Percentiles rank a stretch among this genome's conserved stretches.
phyloP scores from a whole-genome alignment of 2,329 filamentous ascomycete genomes.

The Clarireedia monteithiana region DNA sequence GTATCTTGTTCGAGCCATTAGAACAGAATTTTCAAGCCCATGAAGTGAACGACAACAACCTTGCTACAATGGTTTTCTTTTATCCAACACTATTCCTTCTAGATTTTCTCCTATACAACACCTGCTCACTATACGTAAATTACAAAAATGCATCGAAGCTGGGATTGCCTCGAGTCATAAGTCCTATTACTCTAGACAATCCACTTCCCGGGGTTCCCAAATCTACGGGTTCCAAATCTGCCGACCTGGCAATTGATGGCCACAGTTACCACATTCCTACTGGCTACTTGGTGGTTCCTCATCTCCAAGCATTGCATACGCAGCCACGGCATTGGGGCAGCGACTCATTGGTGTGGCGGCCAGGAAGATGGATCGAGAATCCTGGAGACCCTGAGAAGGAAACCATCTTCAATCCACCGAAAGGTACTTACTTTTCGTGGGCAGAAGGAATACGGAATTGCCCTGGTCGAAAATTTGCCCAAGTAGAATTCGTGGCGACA shows the following conservation, averaged over 20 bases:
- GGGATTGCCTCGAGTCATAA: not conserved
- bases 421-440: constrained; percentile 14
- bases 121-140: no score
- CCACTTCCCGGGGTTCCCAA: constrained; percentile 43
- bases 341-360: constrained; percentile 12
- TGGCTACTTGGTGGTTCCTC: constrained; percentile 32
- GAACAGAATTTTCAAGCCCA: no score
- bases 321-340: constrained; percentile 14
- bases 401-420: not conserved
- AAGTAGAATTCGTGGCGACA: constrained; percentile 13
- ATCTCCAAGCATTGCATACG: constrained; percentile 11
- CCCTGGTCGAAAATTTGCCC: constrained; percentile 15
- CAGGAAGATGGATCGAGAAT: constrained; percentile 15
- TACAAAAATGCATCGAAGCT: not conserved
- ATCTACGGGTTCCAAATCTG: constrained; percentile 20
- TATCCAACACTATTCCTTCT: not conserved
- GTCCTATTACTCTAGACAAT: no score
- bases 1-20: no score
- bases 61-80: not conserved
- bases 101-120: not conserved
- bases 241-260: not conserved
- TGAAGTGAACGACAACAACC: not conserved
- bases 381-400: not conserved
- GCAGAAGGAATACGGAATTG: constrained; percentile 11
- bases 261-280: constrained; percentile 11